These are phyloP conservation scores for Thelonectria blattea DNA, from an alignment of 2,329 filamentous ascomycete genomes.

Conservation along the genomic window DNA sequence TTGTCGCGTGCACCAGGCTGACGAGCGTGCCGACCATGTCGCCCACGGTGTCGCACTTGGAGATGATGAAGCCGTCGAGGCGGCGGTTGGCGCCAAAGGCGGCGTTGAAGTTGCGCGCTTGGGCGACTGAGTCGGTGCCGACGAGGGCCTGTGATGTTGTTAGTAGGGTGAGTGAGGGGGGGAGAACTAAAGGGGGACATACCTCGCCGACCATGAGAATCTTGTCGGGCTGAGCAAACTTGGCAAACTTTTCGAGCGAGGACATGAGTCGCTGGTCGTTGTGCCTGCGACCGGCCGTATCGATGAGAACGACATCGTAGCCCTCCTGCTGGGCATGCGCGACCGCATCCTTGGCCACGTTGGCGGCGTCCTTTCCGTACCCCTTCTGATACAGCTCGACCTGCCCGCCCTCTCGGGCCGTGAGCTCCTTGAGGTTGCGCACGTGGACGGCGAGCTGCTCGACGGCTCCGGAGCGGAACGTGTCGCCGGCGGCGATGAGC, in stretches of 20 bases:
- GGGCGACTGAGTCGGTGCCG: slow-evolving; percentile 92
- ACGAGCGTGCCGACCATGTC: slow-evolving; percentile 97
- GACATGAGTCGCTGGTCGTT: slow-evolving; percentile 98
- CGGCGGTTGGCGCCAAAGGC: slow-evolving; percentile 82
- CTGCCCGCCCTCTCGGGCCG: slow-evolving; percentile 78
- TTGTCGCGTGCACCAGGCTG: slow-evolving; percentile 95
- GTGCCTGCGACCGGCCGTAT: slow-evolving; percentile 92
- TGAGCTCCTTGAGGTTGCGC: slow-evolving; percentile 88
- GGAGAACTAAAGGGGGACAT: slow-evolving; percentile 23
- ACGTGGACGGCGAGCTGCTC: slow-evolving; percentile 97
- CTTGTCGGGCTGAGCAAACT: slow-evolving; percentile 95
- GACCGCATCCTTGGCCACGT: slow-evolving; percentile 95
- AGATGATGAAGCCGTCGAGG: slow-evolving; percentile 97
- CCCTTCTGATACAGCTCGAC: slow-evolving; percentile 97
- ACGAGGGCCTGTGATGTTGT: slow-evolving; percentile 71
- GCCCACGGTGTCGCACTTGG: slow-evolving; percentile 98
- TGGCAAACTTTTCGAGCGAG: slow-evolving; percentile 94
- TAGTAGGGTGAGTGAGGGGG: background rate
- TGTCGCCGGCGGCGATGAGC: slow-evolving; percentile 92
- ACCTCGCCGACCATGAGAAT: slow-evolving; percentile 89
- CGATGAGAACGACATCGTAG: slow-evolving; percentile 95
- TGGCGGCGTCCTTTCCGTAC: slow-evolving; percentile 96
- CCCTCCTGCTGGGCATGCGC: slow-evolving; percentile 73
- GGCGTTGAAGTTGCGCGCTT: slow-evolving; percentile 94
- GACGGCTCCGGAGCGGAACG: slow-evolving; percentile 95